Evolutionary conservation across 108 stramenopile genomes (phyloP).

Genomic region (Nannochloropsis granulata): DNA sequence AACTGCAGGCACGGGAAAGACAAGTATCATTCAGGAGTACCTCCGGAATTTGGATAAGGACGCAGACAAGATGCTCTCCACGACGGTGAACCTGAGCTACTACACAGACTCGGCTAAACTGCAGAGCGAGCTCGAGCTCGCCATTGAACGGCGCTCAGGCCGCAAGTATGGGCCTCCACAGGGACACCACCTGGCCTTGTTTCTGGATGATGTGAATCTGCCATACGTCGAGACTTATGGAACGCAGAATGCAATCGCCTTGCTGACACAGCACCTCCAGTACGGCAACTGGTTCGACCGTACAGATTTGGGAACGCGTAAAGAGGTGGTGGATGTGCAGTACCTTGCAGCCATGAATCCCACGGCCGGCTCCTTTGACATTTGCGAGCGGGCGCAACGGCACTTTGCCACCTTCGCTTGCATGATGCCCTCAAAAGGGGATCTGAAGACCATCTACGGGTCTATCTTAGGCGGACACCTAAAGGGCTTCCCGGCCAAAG

Average conservation of each 20-base stretch:
- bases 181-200: slow-evolving; percentile 56
- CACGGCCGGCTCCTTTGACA: slow-evolving; percentile 63
- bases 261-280: slow-evolving; percentile 67
- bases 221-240: slow-evolving; percentile 81
- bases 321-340: slow-evolving; percentile 67
- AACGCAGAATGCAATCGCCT: slow-evolving; percentile 69
- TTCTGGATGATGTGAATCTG: slow-evolving; percentile 76
- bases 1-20: slow-evolving; percentile 74
- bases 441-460: slow-evolving; percentile 58
- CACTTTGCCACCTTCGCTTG: slow-evolving; percentile 66
- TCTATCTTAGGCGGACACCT: slow-evolving; percentile 60
- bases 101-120: slow-evolving; percentile 59
- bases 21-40: slow-evolving; percentile 61
- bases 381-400: slow-evolving; percentile 67
- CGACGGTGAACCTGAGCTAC: slow-evolving; percentile 67
- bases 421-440: slow-evolving; percentile 53
- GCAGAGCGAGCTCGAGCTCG: slow-evolving; percentile 58
- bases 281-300: slow-evolving; percentile 71
- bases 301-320: slow-evolving; percentile 58
- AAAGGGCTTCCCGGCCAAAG: slow-evolving; percentile 39
- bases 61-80: slow-evolving; percentile 51
- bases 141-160: slow-evolving; percentile 70
- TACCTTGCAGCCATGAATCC: slow-evolving; percentile 78
- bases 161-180: slow-evolving; percentile 62
- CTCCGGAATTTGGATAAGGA: slow-evolving; percentile 54